Base-by-base conservation (phyloP, 1,284 basidiomycete genomes). In the Stygiomarasmius scandens region DNA sequence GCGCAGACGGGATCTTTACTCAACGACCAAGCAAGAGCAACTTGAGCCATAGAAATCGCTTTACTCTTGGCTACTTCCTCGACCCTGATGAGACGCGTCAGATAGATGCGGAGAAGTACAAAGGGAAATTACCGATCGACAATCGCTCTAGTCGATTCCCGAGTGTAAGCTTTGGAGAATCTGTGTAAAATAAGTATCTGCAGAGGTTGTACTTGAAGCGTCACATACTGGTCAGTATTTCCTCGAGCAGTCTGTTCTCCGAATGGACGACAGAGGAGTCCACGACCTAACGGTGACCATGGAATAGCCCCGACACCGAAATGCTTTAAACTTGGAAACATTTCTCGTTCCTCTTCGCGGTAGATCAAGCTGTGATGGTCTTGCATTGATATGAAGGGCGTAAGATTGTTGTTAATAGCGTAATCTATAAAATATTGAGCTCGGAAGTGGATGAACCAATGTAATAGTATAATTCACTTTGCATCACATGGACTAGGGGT, bases 381-480 rank as follows among this genome's bases (percentile, higher is more conserved):
- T 68, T 91, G 89, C 87, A 90, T 89, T 12, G 81, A 84, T 64
- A 87, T 83, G 72, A 87, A 87, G 0, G 82, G 83, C 0, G 85
- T 87, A 22, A 87, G 74, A n/a, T 80, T 78, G 68, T 87, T 78
- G 25, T 67, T 69, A 58, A 81, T 78, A 0, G 77, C 80, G 62
- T 80, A 80, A 60, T 76, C 70, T 80, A 8, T 5, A 44, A 32
- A 32, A 32, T 12, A 12, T 44, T 44, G 5, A 44, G 22, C 43
- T 44, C 16, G 16, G 16, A 8, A 44, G 16, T 5, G 16, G 5
- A 8, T 19, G 16, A 44, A 8, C 5, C 16, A 44, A 5, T 23
- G 5, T 44, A 16, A 44, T n/a, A 49, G 20, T 27, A 24, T 16
- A 20, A 9, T 71, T 14, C 64, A 78, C 81, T 83, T 62, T 80